Percentiles rank a stretch among this genome's conserved stretches.
These are phyloP conservation scores for Fomitopsis schrenkii DNA, from an alignment of 1,284 basidiomycete species.

Conservation along the genomic window DNA sequence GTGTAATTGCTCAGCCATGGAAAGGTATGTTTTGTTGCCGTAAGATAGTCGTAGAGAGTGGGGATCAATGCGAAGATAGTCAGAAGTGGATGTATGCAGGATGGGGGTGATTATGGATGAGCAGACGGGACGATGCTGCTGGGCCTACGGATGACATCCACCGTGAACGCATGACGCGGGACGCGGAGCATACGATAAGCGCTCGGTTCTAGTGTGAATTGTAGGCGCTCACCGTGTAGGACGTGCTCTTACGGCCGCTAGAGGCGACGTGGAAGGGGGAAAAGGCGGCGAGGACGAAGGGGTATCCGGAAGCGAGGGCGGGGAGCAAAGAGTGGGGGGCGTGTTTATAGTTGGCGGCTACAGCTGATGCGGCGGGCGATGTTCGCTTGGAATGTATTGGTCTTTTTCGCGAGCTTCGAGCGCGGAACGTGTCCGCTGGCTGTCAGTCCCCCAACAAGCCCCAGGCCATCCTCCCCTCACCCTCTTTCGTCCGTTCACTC, in stretches of 20 bases:
- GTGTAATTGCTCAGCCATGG: constrained; percentile 17
- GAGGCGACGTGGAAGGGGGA: neutral
- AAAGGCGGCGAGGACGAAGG: neutral
- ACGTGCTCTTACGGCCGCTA: neutral
- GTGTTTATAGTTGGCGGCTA: neutral
- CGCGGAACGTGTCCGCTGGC: neutral
- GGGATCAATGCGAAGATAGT: neutral
- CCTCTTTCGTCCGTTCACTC: neutral
- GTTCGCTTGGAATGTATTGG: neutral
- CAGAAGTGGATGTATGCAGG: neutral
- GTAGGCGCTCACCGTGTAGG: neutral
- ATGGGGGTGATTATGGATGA: neutral
- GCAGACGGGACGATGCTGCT: neutral
- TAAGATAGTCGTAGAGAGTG: neutral
- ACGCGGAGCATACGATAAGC: neutral
- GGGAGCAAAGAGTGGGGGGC: neutral
- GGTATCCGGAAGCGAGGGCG: neutral
- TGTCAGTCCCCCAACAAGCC: neutral
- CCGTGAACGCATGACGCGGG: neutral
- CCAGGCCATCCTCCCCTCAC: neutral
- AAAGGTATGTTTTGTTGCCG: neutral
- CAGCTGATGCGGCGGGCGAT: neutral
- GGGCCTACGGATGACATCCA: neutral
- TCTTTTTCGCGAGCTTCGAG: neutral
- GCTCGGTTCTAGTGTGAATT: neutral